These are phyloP conservation scores for Naegleria fowleri DNA, from an alignment of 208 protist species.

Conservation along the genomic window DNA sequence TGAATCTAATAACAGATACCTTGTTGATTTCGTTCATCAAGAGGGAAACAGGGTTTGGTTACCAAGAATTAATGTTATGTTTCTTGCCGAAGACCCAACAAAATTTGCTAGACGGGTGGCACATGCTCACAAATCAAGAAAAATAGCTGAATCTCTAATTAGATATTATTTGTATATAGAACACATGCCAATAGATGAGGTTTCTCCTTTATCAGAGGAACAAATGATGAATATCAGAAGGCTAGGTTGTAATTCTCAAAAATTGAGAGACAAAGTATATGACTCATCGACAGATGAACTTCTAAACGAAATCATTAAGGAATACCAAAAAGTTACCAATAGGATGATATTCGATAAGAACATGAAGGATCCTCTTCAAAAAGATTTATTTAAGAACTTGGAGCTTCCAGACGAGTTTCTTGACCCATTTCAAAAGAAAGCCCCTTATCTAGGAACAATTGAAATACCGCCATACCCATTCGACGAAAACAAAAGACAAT, in stretches of 20 bases:
- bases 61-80: constrained; percentile 75
- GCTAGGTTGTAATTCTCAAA: not conserved
- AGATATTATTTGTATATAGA: constrained; percentile 81
- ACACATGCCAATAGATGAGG: constrained; percentile 78
- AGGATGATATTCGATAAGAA: constrained; percentile 67
- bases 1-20: constrained; percentile 41
- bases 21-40: constrained; percentile 34
- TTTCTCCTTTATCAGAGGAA: constrained; percentile 27
- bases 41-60: constrained; percentile 41
- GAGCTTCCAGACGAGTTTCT: constrained; percentile 70
- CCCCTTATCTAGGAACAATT: not conserved
- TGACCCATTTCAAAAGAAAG: constrained; percentile 59
- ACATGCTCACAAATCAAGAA: constrained; percentile 62
- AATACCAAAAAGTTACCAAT: constrained; percentile 80
- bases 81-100: constrained; percentile 77
- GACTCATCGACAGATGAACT: constrained; percentile 37
- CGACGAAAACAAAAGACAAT: constrained; percentile 62
- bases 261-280: not conserved
- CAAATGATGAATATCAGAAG: not conserved
- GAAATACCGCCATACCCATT: constrained; percentile 52
- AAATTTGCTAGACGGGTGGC: constrained; percentile 78
- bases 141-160: constrained; percentile 64
- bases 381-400: constrained; percentile 64
- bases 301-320: constrained; percentile 68
- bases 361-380: constrained; percentile 57